Base-by-base conservation (phyloP, 148 eudicot species). In the Tetragonia tetragonoides region DNA sequence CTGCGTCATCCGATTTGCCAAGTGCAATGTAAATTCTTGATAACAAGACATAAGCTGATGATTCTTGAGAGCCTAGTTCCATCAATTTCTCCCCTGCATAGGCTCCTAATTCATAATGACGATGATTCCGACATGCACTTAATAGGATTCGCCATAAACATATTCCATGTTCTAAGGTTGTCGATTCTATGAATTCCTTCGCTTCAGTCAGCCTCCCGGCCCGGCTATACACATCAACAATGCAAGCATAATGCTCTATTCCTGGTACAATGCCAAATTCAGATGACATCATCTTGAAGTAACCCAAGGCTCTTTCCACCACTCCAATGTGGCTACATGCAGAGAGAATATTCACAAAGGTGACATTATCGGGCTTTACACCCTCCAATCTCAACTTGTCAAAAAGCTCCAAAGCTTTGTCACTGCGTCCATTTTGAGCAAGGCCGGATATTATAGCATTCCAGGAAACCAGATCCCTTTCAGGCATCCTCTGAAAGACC, bases 291-390 rank as follows among this genome's bases (percentile, higher is more conserved):
- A 77, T 84, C 39, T 78, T 83, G 74, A 89, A 84, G 81, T 86
- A 89, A 54, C 34, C 53, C 87, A 81, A 78, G 53, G 84, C 87
- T 83, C 82, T 84, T 44, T 86, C 92, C 38, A 89, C 87, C 72
- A 86, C 77, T 56, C 92, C 92, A 83, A 79, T 86, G 77, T 87
- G 90, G 83, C 92, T 89, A 81, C 90, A 89, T 66, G 92, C 90
- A 73, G 88, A 84, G 56, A 89, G 83, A 70, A 87, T 38, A 75
- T 89, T 89, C 5, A 89, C 90, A 56, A 89, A 87, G 46, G 92
- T 89, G 66, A 89, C 87, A 53, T 83, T 76, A 80, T 89, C 92
- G 0, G 92, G 92, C 66, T 79, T 81, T 60, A 84, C 79, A n/a
- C 87, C 86, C 66, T 77, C 75, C 10, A 74, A 74, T 80, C 59